Evolutionary conservation across 352 stramenopile species (phyloP).

Genomic region (Globisporangium canariense): DNA sequence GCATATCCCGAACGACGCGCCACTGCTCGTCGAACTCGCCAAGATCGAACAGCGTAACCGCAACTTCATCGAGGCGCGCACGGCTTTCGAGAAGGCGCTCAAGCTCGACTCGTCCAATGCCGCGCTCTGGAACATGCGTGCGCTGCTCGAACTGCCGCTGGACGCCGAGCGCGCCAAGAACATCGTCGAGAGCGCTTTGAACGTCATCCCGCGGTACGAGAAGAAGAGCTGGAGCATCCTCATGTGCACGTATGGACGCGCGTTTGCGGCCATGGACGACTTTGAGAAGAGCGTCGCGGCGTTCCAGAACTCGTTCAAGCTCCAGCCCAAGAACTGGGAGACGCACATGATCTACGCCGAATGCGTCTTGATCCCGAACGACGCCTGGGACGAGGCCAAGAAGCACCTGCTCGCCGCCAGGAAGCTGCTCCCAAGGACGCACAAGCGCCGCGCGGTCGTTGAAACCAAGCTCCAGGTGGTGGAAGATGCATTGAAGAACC

Average conservation of each 20-base stretch:
- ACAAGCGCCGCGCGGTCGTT: constrained; percentile 44
- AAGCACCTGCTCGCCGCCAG: constrained; percentile 65
- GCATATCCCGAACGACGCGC: constrained; percentile 61
- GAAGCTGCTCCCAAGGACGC: constrained; percentile 53
- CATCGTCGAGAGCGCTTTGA: constrained; percentile 75
- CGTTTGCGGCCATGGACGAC: constrained; percentile 63
- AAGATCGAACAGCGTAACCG: constrained; percentile 80
- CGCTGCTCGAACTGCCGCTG: constrained; percentile 63
- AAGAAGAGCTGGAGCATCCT: constrained; percentile 84
- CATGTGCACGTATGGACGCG: constrained; percentile 80
- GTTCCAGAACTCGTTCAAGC: constrained; percentile 81
- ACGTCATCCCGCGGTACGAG: constrained; percentile 64
- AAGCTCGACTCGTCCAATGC: constrained; percentile 62
- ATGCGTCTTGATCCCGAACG: constrained; percentile 65
- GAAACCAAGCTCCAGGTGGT: constrained; percentile 60
- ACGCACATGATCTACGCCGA: constrained; percentile 86
- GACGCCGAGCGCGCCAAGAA: constrained; percentile 62
- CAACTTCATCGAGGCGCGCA: constrained; percentile 53
- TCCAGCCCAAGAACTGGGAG: constrained; percentile 75
- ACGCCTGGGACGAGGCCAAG: constrained; percentile 66
- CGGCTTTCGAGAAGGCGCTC: constrained; percentile 70
- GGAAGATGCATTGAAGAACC: constrained; percentile 21
- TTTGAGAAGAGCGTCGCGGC: constrained; percentile 71
- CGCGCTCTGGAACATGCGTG: constrained; percentile 80
- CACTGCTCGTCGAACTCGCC: constrained; percentile 67